Evolutionary conservation across 768 basidiomycete species (phyloP), one percentile per base, ranked within the genome.

Genomic region (Pulveroboletus sp.): DNA sequence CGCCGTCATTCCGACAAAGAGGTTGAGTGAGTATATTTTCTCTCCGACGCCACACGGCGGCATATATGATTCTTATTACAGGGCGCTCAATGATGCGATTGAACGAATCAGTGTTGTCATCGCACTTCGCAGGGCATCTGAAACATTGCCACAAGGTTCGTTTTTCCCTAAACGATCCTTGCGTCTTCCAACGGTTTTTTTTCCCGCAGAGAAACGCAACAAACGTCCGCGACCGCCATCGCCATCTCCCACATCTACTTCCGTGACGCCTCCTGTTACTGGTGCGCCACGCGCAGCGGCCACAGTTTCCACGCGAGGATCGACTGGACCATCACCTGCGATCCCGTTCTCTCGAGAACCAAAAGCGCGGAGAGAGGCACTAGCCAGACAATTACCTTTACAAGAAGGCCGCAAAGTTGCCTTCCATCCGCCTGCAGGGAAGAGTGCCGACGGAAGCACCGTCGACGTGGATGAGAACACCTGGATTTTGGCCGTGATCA

Each of bases 401-500:
- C 82, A 82, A 57, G 76, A 80, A 61, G 84, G 85, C 17, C 76
- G 90, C 47, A 90, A 85, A 58, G 89, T 93, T 11, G 90, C 87
- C 1, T 92, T 90, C 59, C 86, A 85, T 65, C 84, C 83, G 5
- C 81, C 82, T 29, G 66, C 75, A 5, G 80, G 76, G 35, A 84
- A 85, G 62, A 71, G 71, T 33, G 64, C 67, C 4, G 60, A 66
- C 38, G 71, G 77, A 13, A 83, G 84, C 38, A 72, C 73, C 53
- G 77, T 76, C 29, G 80, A 75, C 32, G 68, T 59, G 3, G 75
- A 76, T 14, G 76, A 69, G 54, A 80, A 64, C 35, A 70, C 75
- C 5, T 93, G 90, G 90, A 93, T 93, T 45, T 68, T 92, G 53
- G 90, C 90, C 6, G 78, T 86, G 7, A 79, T 90, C 33, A 84